Percentiles rank a stretch among this genome's conserved stretches.
Conservation (phyloP, 345 rosid genomes). For the Syzygium grande region DNA sequence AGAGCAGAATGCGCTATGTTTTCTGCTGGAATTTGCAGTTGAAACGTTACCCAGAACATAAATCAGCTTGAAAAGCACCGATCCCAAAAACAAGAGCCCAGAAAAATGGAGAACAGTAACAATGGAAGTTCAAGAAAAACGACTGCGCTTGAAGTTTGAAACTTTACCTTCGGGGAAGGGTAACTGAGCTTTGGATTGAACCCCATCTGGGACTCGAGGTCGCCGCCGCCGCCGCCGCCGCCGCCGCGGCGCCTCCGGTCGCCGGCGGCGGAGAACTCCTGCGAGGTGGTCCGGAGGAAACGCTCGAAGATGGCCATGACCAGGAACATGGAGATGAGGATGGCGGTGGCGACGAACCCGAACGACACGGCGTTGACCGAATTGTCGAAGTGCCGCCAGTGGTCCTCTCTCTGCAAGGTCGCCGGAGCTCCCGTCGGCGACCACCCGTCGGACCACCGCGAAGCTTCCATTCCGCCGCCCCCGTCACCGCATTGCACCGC, state of each 20-base stretch:
- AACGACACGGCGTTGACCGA: slow-evolving; percentile 87
- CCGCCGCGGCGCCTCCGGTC: slow-evolving; percentile 9
- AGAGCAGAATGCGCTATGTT: not conserved
- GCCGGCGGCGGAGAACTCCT: slow-evolving; percentile 1
- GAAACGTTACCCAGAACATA: not conserved
- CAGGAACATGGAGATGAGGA: slow-evolving; percentile 94
- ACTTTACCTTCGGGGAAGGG: slow-evolving; percentile 77
- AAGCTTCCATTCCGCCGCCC: not conserved
- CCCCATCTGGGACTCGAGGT: slow-evolving; percentile 50
- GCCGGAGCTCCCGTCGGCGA: slow-evolving; percentile 68
- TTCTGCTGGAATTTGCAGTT: not conserved
- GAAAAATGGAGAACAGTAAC: not conserved
- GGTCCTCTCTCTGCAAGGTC: slow-evolving; percentile 38
- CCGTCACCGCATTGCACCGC: not conserved
- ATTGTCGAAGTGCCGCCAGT: slow-evolving; percentile 51
- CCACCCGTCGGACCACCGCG: slow-evolving; percentile 17
- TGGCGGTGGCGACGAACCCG: slow-evolving; percentile 95
- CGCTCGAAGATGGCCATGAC: slow-evolving; percentile 90
- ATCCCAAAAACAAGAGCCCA: not conserved
- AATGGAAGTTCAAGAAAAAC: not conserved
- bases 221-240: slow-evolving; percentile 15
- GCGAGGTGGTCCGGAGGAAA: slow-evolving; percentile 58
- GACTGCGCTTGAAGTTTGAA: not conserved
- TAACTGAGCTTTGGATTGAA: slow-evolving; percentile 52
- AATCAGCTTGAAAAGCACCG: not conserved